Evolutionary conservation across 2,329 filamentous ascomycete species (phyloP), one percentile per base, ranked within the genome.

Genomic region (Ceratocystis albifundus): DNA sequence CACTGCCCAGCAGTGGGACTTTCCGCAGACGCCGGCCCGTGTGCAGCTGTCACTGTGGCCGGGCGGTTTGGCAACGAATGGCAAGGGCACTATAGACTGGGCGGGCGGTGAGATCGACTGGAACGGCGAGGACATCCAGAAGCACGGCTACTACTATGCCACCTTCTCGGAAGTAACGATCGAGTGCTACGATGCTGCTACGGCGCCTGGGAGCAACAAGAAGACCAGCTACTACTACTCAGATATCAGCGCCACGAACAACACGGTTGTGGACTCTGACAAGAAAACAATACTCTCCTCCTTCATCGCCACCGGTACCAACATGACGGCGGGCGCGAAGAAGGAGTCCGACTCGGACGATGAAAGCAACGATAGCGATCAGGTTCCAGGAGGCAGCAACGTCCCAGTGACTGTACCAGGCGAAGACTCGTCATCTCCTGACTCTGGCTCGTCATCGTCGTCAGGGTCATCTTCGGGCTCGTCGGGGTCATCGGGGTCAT

Each of bases 21-120:
- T 84, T 80, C 94, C 94, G 5, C 94, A 97, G 78, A 95, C 92
- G 0, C 94, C 94, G 3, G 78, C 92, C 17, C 89, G 93, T 71
- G 84, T 99, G 64, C 90, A 96, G 79, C 82, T 99, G 63, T 97
- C 94, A 17, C 85, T 99, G 73, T 99, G 94, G 94, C 94, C 94
- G 50, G 94, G 90, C 72, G 94, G 94, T 74, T 83, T 89, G 61
- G 77, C 84, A 8, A 82, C 81, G 73, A 96, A 96, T 75, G 88
- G 84, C 50, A 74, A 88, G 74, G 94, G 94, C 66, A 97, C 94
- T 44, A 83, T 96, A 70, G 81, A 86, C 65, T 99, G 94, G 94
- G 90, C 93, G 20, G 94, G 94, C 73, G 94, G 94, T 71, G 78
- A 83, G 64, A 93, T 99, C 70, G 82, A 96, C 80, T 99, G 94